Evolutionary conservation across 305 asterid species (phyloP).

Genomic region (Plantago lanceolata): DNA sequence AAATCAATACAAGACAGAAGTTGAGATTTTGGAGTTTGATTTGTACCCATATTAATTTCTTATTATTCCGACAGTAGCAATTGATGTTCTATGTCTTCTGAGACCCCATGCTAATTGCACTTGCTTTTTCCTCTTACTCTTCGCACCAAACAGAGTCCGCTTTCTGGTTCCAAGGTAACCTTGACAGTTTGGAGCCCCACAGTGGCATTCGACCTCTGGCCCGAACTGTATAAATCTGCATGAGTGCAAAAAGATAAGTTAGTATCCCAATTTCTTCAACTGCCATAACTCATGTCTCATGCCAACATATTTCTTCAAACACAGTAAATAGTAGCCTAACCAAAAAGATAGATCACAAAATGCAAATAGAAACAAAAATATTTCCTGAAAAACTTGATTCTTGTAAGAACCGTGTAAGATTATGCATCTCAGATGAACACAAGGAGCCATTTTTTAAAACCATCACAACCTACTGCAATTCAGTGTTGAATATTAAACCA

Average conservation of each 20-base stretch:
- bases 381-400: background rate
- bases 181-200: constrained; percentile 74
- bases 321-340: background rate
- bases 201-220: constrained; percentile 75
- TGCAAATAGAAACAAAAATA: background rate
- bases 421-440: too few species aligned
- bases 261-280: background rate
- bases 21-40: constrained; percentile 1
- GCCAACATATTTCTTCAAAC: background rate
- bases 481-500: too few species aligned
- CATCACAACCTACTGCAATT: too few species aligned
- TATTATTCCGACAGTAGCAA: constrained; percentile 17
- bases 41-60: constrained; percentile 9
- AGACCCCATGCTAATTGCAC: constrained; percentile 57
- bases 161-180: constrained; percentile 73
- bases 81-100: constrained; percentile 61
- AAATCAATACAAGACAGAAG: constrained; percentile 23
- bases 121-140: constrained; percentile 24
- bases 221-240: constrained; percentile 86
- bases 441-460: too few species aligned
- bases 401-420: too few species aligned
- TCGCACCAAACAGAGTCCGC: constrained; percentile 36
- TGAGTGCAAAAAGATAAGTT: constrained; percentile 8
- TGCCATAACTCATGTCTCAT: too few species aligned
- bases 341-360: background rate